phyloP scores from a whole-genome alignment of 192 early-diverging fungal species.

The Umbelopsis sp. region DNA sequence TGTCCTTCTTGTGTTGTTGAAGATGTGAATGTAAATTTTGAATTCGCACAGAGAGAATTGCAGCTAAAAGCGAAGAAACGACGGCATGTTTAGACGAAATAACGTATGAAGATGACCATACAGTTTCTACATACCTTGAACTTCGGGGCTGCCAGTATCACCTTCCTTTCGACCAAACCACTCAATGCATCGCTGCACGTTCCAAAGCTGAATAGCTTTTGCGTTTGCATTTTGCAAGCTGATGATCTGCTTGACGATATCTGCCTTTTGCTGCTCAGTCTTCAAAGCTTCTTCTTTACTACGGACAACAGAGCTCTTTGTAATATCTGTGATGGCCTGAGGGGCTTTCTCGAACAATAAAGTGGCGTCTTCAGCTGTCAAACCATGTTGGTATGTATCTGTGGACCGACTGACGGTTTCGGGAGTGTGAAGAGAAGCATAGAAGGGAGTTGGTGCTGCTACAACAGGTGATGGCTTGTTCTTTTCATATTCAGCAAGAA shows the following conservation, averaged over 20 bases:
- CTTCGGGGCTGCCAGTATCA: slow-evolving; percentile 92
- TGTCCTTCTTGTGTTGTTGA: slow-evolving; percentile 82
- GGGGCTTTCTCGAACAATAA: slow-evolving; percentile 52
- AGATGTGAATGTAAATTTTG: slow-evolving; percentile 85
- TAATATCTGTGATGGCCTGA: slow-evolving; percentile 32
- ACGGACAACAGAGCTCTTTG: slow-evolving; percentile 29
- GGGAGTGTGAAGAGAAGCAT: slow-evolving; percentile 33
- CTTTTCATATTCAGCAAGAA: slow-evolving; percentile 29
- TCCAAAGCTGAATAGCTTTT: slow-evolving; percentile 75
- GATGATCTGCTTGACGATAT: slow-evolving; percentile 70
- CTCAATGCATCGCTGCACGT: slow-evolving; percentile 68
- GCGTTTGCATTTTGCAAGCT: slow-evolving; percentile 82
- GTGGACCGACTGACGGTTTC: slow-evolving; percentile 17
- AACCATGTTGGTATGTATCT: slow-evolving; percentile 49
- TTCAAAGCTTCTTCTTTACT: slow-evolving; percentile 38
- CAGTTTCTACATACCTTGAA: slow-evolving; percentile 69
- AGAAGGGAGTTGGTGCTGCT: slow-evolving; percentile 31
- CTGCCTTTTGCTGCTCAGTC: slow-evolving; percentile 54
- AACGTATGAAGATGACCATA: background rate
- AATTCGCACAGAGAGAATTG: slow-evolving; percentile 88
- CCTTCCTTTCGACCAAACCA: slow-evolving; percentile 75
- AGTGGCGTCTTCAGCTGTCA: slow-evolving; percentile 47
- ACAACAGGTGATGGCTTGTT: slow-evolving; percentile 39
- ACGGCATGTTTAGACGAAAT: background rate
- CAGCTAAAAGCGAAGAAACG: slow-evolving; percentile 61